A percentile compares a stretch with the other conserved stretches of the same genome.
Evolutionary conservation across 257 asterid genomes (phyloP).

Genomic region (Solanum virginianum): DNA sequence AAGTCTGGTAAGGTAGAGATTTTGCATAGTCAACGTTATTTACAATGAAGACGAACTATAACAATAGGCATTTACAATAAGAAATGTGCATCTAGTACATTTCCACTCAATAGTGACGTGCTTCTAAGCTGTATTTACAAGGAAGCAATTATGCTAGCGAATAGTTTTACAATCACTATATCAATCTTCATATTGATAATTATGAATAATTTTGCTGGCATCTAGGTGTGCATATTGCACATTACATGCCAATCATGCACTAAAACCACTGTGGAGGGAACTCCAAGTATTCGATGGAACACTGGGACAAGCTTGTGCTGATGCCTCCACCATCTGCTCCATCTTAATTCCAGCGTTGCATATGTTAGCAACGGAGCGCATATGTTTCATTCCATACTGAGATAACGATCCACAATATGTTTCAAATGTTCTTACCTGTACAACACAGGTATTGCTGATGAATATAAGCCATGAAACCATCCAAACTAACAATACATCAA

Average conservation of each 20-base stretch:
- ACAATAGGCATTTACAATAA: neutral
- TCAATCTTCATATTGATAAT: neutral
- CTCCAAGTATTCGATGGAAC: conserved; percentile 79
- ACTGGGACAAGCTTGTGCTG: conserved; percentile 60
- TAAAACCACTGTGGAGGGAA: conserved; percentile 65
- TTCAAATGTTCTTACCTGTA: conserved; percentile 71
- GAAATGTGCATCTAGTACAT: neutral
- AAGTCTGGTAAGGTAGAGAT: neutral
- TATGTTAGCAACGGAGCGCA: conserved; percentile 83
- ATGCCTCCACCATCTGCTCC: conserved; percentile 78
- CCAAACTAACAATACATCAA: neutral
- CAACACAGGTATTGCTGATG: neutral
- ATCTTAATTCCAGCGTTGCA: conserved; percentile 64
- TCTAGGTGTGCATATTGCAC: neutral
- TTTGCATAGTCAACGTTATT: neutral
- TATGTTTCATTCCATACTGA: conserved; percentile 95
- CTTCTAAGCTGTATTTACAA: neutral
- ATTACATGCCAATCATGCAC: conserved; percentile 42
- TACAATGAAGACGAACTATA: neutral
- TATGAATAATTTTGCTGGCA: neutral
- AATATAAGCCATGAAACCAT: neutral
- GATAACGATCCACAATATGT: conserved; percentile 72
- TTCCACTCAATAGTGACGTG: neutral
- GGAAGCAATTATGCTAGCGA: neutral
- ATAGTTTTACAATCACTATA: neutral